phyloP scores from a whole-genome alignment of 169 alveolate species.

The Cryptosporidium parvum region DNA sequence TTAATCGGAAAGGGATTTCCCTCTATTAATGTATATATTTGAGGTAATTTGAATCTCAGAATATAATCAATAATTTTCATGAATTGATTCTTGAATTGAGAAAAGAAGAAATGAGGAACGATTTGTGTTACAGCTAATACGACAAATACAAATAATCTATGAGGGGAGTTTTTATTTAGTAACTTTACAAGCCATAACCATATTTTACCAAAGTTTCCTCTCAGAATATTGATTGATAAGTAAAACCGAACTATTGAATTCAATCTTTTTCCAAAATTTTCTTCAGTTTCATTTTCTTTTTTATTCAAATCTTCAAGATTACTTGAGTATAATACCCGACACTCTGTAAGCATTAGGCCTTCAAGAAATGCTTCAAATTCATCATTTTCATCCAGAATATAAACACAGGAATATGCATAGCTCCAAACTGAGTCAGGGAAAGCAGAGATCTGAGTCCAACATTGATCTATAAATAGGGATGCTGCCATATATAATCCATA shows the following conservation, averaged over 20 bases:
- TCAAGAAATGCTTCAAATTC: conserved; percentile 30
- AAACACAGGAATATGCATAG: conserved; percentile 53
- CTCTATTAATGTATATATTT: conserved; percentile 1
- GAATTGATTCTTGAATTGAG: conserved; percentile 33
- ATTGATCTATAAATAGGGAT: conserved; percentile 41
- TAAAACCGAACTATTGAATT: conserved; percentile 43
- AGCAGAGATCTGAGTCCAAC: conserved; percentile 65
- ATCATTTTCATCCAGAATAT: conserved; percentile 24
- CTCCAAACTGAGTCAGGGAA: conserved; percentile 74
- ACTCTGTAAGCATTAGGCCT: conserved; percentile 31
- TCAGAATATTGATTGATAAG: conserved; percentile 41
- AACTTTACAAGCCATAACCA: conserved; percentile 73
- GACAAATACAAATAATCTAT: conserved; percentile 9
- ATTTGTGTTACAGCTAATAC: conserved; percentile 27
- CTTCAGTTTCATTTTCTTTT: conserved; percentile 31
- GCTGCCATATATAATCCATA: conserved; percentile 47
- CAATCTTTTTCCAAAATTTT: conserved; percentile 32
- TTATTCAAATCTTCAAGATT: conserved; percentile 15
- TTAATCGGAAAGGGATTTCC: conserved; percentile 59
- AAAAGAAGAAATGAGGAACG: conserved; percentile 36
- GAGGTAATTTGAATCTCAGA: conserved; percentile 37
- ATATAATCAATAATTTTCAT: conserved; percentile 56
- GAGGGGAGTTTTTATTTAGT: conserved; percentile 37
- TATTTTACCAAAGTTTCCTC: conserved; percentile 36
- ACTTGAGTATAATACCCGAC: conserved; percentile 24